A percentile compares a stretch with the other conserved stretches of the same genome.
phyloP scores from a whole-genome alignment of 2,329 filamentous ascomycete species.

The Colletotrichum sp. region DNA sequence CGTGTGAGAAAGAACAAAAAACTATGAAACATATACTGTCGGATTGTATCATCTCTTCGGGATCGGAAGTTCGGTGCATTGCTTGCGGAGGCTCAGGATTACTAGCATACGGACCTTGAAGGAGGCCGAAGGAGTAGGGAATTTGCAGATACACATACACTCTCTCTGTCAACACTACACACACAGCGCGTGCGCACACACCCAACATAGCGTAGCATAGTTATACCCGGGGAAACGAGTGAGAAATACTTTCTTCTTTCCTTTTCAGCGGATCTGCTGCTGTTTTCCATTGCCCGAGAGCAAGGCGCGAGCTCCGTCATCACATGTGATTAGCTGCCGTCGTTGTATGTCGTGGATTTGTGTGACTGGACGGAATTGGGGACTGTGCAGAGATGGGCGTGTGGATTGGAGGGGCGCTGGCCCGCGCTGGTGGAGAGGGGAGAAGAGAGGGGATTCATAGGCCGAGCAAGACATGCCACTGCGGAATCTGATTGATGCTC shows the following conservation, averaged over 20 bases:
- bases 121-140: background rate
- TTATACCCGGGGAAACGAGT: background rate
- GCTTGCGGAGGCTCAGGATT: background rate
- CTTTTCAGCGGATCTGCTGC: background rate
- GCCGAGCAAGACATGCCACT: background rate
- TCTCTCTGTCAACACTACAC: background rate
- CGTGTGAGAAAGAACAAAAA: background rate
- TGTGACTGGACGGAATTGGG: background rate
- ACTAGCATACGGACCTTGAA: background rate
- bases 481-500: background rate
- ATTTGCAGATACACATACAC: background rate
- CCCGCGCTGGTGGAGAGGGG: background rate
- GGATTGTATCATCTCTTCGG: background rate
- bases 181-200: background rate
- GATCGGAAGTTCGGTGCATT: background rate
- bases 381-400: background rate
- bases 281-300: background rate
- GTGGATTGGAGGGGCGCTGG: background rate
- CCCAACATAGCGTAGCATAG: background rate
- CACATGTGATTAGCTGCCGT: background rate
- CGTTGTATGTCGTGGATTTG: background rate
- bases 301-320: background rate
- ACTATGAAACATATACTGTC: background rate
- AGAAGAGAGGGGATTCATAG: background rate
- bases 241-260: background rate